A percentile compares a stretch with the other conserved stretches of the same genome.
Conservation (phyloP, 176 grass and related monocot species). For the Coix lacrymajobi region DNA sequence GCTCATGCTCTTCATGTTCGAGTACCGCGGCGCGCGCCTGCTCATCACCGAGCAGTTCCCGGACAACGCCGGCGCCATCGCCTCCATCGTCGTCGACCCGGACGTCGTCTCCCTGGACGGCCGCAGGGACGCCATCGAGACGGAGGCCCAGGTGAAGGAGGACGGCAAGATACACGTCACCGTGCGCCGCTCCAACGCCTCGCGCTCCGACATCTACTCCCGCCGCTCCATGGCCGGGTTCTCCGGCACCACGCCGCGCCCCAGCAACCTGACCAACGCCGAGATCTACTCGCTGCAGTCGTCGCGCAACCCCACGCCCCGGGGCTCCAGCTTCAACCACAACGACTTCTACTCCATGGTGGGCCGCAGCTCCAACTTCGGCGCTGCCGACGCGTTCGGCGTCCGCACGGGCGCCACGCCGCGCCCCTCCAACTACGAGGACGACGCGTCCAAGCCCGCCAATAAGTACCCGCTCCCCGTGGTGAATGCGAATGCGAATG, state of each 20-base stretch:
- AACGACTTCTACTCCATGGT: conserved; percentile 99
- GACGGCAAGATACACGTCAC: conserved; percentile 90
- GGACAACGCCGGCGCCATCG: conserved; percentile 80
- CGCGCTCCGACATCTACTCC: conserved; percentile 90
- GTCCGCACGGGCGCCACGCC: conserved; percentile 59
- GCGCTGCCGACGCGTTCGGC: conserved; percentile 61
- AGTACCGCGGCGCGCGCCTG: conserved; percentile 82
- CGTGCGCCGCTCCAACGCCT: conserved; percentile 89
- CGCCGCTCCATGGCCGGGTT: conserved; percentile 78
- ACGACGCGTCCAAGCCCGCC: conserved; percentile 48
- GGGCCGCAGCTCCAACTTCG: conserved; percentile 93
- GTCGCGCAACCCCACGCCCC: conserved; percentile 81
- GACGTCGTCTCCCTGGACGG: conserved; percentile 91
- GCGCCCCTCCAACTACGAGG: conserved; percentile 94
- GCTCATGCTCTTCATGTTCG: conserved; percentile 98
- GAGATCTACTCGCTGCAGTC: conserved; percentile 99
- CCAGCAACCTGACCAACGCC: conserved; percentile 96
- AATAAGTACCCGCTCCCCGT: conserved; percentile 47
- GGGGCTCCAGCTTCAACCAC: conserved; percentile 99
- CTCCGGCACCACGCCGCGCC: conserved; percentile 78
- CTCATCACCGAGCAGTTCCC: conserved; percentile 99
- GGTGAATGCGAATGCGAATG: not conserved
- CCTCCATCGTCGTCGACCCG: conserved; percentile 88
- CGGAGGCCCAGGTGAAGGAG: conserved; percentile 84
- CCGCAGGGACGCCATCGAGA: conserved; percentile 68